A percentile compares a stretch with the other conserved stretches of the same genome.
Evolutionary conservation across 2,329 filamentous ascomycete species (phyloP).

Genomic region (Pseudogymnoascus sp.): DNA sequence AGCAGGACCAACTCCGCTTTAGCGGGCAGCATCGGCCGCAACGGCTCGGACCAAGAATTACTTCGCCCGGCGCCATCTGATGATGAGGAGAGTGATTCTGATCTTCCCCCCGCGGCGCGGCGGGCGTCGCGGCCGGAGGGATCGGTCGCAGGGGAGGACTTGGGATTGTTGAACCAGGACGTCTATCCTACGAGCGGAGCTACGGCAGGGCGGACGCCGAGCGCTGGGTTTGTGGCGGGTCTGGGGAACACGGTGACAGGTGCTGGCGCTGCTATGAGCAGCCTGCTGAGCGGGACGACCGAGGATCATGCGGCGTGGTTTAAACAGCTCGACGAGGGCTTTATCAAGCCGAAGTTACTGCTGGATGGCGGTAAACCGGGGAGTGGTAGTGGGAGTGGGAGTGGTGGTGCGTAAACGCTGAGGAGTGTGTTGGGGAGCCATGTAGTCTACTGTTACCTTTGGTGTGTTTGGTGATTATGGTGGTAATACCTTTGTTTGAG

Average conservation of each 20-base stretch:
- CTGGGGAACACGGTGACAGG: constrained; percentile 45
- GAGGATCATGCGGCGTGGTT: constrained; percentile 89
- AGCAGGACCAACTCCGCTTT: constrained; percentile 43
- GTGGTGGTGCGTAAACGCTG: not conserved
- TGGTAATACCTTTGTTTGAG: not conserved
- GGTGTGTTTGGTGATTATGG: not conserved
- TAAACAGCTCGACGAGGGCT: constrained; percentile 87
- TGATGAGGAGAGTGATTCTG: constrained; percentile 58
- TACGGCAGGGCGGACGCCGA: constrained; percentile 33
- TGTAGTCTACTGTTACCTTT: not conserved
- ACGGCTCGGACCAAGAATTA: constrained; percentile 50
- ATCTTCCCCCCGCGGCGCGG: constrained; percentile 53
- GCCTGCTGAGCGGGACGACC: constrained; percentile 66
- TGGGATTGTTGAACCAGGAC: not conserved
- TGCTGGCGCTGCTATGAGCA: constrained; percentile 61
- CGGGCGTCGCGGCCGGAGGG: constrained; percentile 16
- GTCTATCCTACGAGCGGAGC: constrained; percentile 15
- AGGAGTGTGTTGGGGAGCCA: not conserved
- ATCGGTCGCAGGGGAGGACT: constrained; percentile 32
- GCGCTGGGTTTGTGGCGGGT: constrained; percentile 8
- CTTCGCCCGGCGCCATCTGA: constrained; percentile 38
- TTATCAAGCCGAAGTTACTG: constrained; percentile 84
- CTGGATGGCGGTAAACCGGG: constrained; percentile 53
- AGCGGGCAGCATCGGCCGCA: constrained; percentile 28
- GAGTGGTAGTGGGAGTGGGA: not conserved